Evolutionary conservation across 148 eudicot species (phyloP), one percentile per base, ranked within the genome.

Genomic region (Spergularia bocconei): DNA sequence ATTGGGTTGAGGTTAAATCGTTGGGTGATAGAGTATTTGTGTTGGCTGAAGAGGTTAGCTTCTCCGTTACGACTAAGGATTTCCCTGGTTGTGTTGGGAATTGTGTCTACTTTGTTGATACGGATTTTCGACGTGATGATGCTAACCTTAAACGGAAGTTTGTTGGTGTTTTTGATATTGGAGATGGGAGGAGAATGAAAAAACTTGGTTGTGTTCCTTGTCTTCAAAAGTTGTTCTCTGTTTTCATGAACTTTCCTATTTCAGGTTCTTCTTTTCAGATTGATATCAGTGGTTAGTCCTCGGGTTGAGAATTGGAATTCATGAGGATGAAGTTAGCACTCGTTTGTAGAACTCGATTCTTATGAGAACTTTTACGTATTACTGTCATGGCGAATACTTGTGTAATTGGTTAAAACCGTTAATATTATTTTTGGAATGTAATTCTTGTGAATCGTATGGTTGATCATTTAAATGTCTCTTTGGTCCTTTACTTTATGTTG

Each of bases 1-100:
- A 23, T 57, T 76, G 79, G 79, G 79, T 76, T 68, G 47, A 76
- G 17, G 72, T 76, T 6, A 58, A 33, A 5, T 67, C 73, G 13
- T 56, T 76, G 33, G 73, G 60, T 4, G 66, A 59, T 48, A 54
- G 73, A n/a, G 51, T 76, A 16, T 76, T 76, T 33, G 73, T 76
- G 67, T 50, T 76, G 29, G 60, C 33, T 0, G 59, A 58, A 0
- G 79, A 69, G 20, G 29, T 17, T 69, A 23, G 79, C 6, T 69
- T 68, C 56, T 29, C 74, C 48, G 51, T 69, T 25, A 11, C 13
- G 14, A 63, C 20, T n/a, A n/a, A 48, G 36, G 79, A 76, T 33
- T 57, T 58, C 48, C 73, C 67, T 15, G 74, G 79, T 25, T 69
- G 59, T 47, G 6, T 6, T 57, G 56, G 79, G 39, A 69, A 59